Base-by-base conservation (phyloP, 2,329 filamentous ascomycete species). In the Cladobotryum protrusum region DNA sequence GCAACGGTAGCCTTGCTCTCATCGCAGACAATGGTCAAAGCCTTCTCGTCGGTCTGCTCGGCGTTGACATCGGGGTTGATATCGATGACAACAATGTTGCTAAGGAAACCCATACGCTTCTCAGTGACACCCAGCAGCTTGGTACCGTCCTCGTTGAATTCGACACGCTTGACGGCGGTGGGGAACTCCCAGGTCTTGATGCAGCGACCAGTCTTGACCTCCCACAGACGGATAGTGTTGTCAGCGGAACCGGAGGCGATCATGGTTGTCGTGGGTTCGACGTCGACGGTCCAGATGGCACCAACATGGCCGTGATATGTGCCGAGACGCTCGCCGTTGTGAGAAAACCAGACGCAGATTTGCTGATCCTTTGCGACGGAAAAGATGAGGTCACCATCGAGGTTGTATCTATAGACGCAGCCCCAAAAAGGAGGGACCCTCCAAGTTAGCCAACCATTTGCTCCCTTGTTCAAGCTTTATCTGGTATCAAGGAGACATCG, bases 101-200 rank as follows among this genome's bases (percentile, higher is more conserved):
- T 89, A 58, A 97, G 79, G 73, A 89, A 92, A 60, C 93, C 93
- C 83, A 95, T 96, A 64, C 93, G 89, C 86, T 96, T 96, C 78
- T 99, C 93, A 48, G 93, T 99, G 56, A 99, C 91, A 56, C 89
- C 92, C 58, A 99, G 77, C 62, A 99, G 78, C 74, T 88, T 83
- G 65, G 82, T 86, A 64, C 92, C 93, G 72, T 99, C 93, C 64
- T 95, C 87, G 67, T 85, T 91, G 78, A 99, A 99, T 74, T 96
- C 92, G 69, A 96, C 91, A 63, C 93, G 84, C 83, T 99, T 97
- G 71, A 99, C 89, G 57, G 91, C 90, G 41, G 93, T 97, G 53
- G 87, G 85, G 74, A 96, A 96, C 61, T 99, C 91, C 93, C 93
- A 99, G 50, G 87, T 88, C 84, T 97, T 96, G 65, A 99, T 81